phyloP scores from a whole-genome alignment of 1,139 yeast genomes.

The Hyphopichia burtonii region DNA sequence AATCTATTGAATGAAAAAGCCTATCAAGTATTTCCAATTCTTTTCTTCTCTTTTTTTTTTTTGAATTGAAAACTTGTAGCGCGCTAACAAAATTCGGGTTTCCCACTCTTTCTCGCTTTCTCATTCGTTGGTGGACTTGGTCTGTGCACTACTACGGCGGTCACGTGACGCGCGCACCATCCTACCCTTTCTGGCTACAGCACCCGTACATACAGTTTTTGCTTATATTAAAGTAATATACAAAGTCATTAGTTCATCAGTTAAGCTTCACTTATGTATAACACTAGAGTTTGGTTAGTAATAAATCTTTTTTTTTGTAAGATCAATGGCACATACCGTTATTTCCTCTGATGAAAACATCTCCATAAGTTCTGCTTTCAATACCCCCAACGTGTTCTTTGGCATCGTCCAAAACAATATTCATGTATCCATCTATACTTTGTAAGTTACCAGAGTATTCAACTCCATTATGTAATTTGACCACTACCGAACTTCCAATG shows the following conservation, averaged over 20 bases:
- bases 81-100: neutral
- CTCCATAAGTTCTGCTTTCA: slow-evolving; percentile 65
- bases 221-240: neutral
- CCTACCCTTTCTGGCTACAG: too few species aligned
- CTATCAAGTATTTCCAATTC: neutral
- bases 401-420: slow-evolving; percentile 80
- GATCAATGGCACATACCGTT: slow-evolving; percentile 57
- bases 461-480: slow-evolving; percentile 83
- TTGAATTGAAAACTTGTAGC: neutral
- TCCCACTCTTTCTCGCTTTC: neutral
- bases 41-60: neutral
- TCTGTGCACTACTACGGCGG: neutral
- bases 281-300: slow-evolving; percentile 25
- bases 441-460: slow-evolving; percentile 74
- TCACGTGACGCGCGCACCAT: slow-evolving; percentile 1
- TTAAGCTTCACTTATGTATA: slow-evolving; percentile 46
- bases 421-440: slow-evolving; percentile 96
- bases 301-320: neutral
- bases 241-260: neutral
- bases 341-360: slow-evolving; percentile 92
- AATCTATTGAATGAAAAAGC: slow-evolving; percentile 2
- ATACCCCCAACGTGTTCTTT: slow-evolving; percentile 64
- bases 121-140: slow-evolving; percentile 1
- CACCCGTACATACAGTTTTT: neutral
- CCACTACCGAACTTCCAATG: slow-evolving; percentile 76